Evolutionary conservation across 495 filamentous ascomycete species (phyloP), one percentile per base, ranked within the genome.

Genomic region (Clavariopsis aquatica): DNA sequence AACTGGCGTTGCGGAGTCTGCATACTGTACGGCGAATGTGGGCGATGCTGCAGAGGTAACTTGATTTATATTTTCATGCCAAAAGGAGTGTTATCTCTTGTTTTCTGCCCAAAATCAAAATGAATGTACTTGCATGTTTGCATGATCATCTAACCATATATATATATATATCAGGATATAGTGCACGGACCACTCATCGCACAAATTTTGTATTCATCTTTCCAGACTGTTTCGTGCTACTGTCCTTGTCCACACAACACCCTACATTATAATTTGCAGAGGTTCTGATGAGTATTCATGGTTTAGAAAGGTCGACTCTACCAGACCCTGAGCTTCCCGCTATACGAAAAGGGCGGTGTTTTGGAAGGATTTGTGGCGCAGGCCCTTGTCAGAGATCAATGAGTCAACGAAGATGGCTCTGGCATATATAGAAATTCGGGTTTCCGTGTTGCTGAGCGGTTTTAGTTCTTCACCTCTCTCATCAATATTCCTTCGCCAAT

Each of bases 1-100:
- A n/a, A n/a, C 29, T 56, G 52, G 52, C 6, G 52, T 56, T 56
- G 4, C 24, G 36, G 55, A 58, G 51, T 31, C 6, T 24, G 2
- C 19, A 24, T 24, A 22, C 47, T 49, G 19, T 22, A 49, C 17
- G 15, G 38, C 38, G 13, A 17, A 43, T 43, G n/a, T 43, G 38
- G n/a, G 38, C 2, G 38, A 17, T 2, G 13, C 38, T 43, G 15
- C 38, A 10, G 15, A 43, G 38, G 38, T 43, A 43, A 43, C 38
- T 43, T 43, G 38, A 43, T 43, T 43, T 43, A n/a, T 17, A n/a
- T n/a, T 43, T 8, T 43, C 38, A 15, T 43, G 38, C 38, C 38
- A 9, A 17, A 43, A 43, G 38, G 38, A 43, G 38, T 43, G 38
- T 43, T 17, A 17, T 43, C 38, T 43, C 38, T 15, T 43, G 38